Percentiles rank a stretch among this genome's conserved stretches.
These are phyloP conservation scores for Diaporthe velutina DNA, from an alignment of 2,329 filamentous ascomycete species.

Conservation along the genomic window DNA sequence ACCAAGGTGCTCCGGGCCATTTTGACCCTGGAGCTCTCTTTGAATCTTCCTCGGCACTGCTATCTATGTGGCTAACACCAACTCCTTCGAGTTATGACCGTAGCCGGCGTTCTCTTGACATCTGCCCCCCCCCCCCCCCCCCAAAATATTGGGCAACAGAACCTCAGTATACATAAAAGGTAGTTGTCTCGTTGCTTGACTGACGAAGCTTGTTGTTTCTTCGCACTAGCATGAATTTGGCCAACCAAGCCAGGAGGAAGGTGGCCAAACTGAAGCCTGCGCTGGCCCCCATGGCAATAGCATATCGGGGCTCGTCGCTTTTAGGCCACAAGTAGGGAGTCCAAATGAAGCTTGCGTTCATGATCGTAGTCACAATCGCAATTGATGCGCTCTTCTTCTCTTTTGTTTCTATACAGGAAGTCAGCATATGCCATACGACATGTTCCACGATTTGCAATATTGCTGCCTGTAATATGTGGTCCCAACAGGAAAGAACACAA, in stretches of 20 bases:
- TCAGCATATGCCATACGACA: not conserved
- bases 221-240: conserved; percentile 15
- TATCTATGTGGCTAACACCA: not conserved
- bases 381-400: conserved; percentile 30
- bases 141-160: no score
- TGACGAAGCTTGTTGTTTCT: conserved; percentile 28
- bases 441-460: no score
- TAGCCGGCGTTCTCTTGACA: not conserved
- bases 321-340: conserved; percentile 36
- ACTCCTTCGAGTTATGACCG: not conserved
- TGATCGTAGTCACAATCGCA: conserved; percentile 32
- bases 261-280: conserved; percentile 35
- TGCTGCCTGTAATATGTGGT: not conserved
- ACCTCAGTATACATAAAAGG: conserved; percentile 25
- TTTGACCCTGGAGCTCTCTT: not conserved
- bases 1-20: no score
- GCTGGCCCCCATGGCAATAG: conserved; percentile 28
- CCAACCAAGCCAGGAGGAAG: conserved; percentile 13
- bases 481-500: not conserved
- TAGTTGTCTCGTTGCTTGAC: conserved; percentile 16
- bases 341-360: conserved; percentile 34
- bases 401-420: conserved; percentile 5
- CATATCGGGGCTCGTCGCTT: conserved; percentile 31
- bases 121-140: no score
- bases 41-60: not conserved